These are phyloP conservation scores for Mortierella sp. DNA, from an alignment of 371 early-diverging fungal species.

Conservation along the genomic window DNA sequence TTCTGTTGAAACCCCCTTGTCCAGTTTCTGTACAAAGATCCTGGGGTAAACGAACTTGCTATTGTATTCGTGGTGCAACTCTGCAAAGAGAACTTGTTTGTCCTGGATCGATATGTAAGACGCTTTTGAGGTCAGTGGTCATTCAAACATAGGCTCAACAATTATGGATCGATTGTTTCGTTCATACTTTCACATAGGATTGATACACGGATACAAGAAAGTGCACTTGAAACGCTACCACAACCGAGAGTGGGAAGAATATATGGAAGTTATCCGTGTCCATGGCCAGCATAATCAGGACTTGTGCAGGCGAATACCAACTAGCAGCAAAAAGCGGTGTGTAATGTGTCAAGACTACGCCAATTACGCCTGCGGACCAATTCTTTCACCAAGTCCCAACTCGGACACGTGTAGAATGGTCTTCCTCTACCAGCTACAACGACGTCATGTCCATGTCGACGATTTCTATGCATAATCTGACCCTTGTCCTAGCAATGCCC, in stretches of 20 bases:
- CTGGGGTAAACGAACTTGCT: conserved; percentile 46
- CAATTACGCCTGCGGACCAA: too few relatives aligned
- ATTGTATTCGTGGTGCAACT: conserved; percentile 43
- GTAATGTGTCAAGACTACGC: too few relatives aligned
- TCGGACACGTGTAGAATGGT: too few relatives aligned
- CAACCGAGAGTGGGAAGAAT: conserved; percentile 31
- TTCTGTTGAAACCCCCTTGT: conserved; percentile 42
- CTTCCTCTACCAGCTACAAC: too few relatives aligned
- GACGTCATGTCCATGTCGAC: too few relatives aligned
- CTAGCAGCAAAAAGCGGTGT: conserved; percentile 8
- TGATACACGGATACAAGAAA: conserved; percentile 38
- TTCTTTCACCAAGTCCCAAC: too few relatives aligned
- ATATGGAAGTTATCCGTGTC: conserved; percentile 38
- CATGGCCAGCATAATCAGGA: conserved; percentile 32
- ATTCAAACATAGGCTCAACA: not conserved
- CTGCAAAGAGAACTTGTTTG: conserved; percentile 42
- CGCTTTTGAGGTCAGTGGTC: not conserved
- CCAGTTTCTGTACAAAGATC: conserved; percentile 49
- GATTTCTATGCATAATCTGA: too few relatives aligned
- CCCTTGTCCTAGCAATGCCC: too few relatives aligned
- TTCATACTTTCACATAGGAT: conserved; percentile 47
- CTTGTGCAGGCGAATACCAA: conserved; percentile 54
- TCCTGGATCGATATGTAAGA: conserved; percentile 17
- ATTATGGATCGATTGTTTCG: too few relatives aligned
- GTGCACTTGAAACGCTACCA: conserved; percentile 38